These are phyloP conservation scores for Penicillium parvum DNA, from an alignment of 495 filamentous ascomycete species.

Conservation along the genomic window DNA sequence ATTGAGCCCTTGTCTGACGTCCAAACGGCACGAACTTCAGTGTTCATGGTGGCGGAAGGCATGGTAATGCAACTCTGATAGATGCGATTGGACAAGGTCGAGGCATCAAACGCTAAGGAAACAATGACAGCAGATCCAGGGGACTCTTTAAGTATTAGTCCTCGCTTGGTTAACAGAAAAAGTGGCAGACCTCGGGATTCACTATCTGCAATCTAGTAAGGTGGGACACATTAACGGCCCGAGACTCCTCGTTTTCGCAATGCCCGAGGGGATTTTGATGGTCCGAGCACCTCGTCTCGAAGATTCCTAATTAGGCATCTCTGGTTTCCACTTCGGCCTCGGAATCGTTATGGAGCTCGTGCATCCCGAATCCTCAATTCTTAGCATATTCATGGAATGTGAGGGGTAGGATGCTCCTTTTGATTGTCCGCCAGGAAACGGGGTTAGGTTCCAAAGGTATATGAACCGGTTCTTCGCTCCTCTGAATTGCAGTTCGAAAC, in stretches of 20 bases:
- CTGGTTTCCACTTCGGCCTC: conserved; percentile 1
- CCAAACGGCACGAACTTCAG: conserved; percentile 6
- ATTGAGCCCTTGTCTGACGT: conserved; percentile 7
- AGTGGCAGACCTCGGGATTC: conserved; percentile 3
- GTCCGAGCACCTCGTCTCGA: conserved; percentile 10
- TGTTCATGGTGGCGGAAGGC: conserved; percentile 7
- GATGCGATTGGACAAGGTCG: conserved; percentile 4
- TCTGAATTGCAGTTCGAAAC: conserved; percentile 1
- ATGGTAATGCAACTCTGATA: conserved; percentile 2
- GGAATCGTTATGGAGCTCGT: neutral
- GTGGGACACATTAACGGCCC: conserved; percentile 3
- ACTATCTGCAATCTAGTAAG: neutral
- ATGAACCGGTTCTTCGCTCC: conserved; percentile 8
- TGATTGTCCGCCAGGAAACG: neutral
- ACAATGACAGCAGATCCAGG: conserved; percentile 1
- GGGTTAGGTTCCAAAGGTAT: conserved; percentile 5
- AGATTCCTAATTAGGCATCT: conserved; percentile 7
- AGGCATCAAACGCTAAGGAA: neutral
- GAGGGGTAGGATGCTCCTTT: neutral
- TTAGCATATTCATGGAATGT: neutral
- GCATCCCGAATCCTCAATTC: neutral
- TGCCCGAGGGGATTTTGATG: neutral
- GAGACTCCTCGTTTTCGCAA: conserved; percentile 4
- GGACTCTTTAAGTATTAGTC: conserved; percentile 7
- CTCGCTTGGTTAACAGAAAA: conserved; percentile 2